Evolutionary conservation across 208 protist genomes (phyloP), one percentile per base, ranked within the genome.

Genomic region (Jaenimonas drosophilae): DNA sequence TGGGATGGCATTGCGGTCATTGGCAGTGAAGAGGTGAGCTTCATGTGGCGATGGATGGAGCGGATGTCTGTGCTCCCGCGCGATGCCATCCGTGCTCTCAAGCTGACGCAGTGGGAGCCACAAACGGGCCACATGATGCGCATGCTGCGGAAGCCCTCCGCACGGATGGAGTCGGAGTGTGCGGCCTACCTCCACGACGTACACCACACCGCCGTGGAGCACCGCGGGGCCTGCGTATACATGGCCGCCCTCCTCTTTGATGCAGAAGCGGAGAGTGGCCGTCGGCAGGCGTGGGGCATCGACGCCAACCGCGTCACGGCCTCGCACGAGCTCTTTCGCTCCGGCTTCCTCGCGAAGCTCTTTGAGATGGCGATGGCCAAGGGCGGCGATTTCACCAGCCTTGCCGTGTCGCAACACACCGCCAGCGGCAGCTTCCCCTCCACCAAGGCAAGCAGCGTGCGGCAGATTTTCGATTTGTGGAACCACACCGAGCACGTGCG

Each of bases 1-100:
- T 78, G 70, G 70, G 59, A 80, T 48, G 38, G 31, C 9, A 24
- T 45, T 28, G 62, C 66, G 25, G 17, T 31, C 4, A 59, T 76
- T 37, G 71, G 66, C 36, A 72, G 47, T 42, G 50, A 64, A 16
- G 65, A 80, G 50, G 54, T 63, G 12, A 49, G 67, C 24, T 81
- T 81, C 49, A 70, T 76, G 41, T 81, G 66, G 67, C 55, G 57
- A 5, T 81, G 72, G 72, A 42, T 74, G 26, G 59, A 76, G 59
- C 60, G 59, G 31, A 58, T 76, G 36, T 29, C 52, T 0, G 56
- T 69, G 5, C 29, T 81, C 42, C 72, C 72, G 28, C 49, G 49
- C 27, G 72, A 81, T 38, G 59, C 52, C 14, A 12, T 67, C 19
- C 26, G 14, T 12, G 60, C 58, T 1, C 29, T 42, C 5, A 39